Conservation (phyloP, 164 flowering plant genomes). For the Malania oleifera region DNA sequence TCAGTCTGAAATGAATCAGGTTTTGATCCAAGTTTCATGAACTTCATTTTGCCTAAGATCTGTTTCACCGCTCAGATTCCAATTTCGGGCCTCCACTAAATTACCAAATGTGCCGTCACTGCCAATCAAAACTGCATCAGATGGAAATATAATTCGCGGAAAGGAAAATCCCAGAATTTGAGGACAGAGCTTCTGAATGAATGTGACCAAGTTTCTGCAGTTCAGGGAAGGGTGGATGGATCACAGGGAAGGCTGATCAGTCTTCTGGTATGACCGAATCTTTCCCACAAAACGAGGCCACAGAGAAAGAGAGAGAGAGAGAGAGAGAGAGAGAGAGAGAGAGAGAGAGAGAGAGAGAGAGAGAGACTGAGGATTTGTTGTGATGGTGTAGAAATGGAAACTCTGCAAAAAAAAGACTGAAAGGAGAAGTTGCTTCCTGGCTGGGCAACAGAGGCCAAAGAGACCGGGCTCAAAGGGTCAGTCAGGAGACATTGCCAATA, state of each 20-base stretch:
- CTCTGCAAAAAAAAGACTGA: constrained; percentile 15
- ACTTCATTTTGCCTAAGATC: constrained; percentile 41
- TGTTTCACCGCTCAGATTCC: neutral
- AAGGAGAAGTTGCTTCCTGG: constrained; percentile 26
- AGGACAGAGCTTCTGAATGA: constrained; percentile 7
- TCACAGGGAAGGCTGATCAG: neutral
- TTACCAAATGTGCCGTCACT: neutral
- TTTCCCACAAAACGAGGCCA: constrained; percentile 24
- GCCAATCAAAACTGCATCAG: neutral
- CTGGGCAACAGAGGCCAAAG: constrained; percentile 25
- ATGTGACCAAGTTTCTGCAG: constrained; percentile 6
- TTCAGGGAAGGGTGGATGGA: constrained; percentile 2
- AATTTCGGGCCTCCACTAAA: neutral
- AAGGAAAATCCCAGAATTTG: neutral
- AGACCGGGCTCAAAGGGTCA: constrained; percentile 23
- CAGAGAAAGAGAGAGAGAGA: constrained; percentile 10
- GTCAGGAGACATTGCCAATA: constrained; percentile 21
- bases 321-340: neutral
- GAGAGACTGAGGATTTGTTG: no score
- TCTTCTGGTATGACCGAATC: constrained; percentile 22
- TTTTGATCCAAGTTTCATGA: constrained; percentile 58
- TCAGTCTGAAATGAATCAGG: constrained; percentile 33
- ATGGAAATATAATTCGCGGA: neutral
- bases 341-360: no score
- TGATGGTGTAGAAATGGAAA: no score